phyloP scores from a whole-genome alignment of 163 green algal genomes.

The Volvox carteri region DNA sequence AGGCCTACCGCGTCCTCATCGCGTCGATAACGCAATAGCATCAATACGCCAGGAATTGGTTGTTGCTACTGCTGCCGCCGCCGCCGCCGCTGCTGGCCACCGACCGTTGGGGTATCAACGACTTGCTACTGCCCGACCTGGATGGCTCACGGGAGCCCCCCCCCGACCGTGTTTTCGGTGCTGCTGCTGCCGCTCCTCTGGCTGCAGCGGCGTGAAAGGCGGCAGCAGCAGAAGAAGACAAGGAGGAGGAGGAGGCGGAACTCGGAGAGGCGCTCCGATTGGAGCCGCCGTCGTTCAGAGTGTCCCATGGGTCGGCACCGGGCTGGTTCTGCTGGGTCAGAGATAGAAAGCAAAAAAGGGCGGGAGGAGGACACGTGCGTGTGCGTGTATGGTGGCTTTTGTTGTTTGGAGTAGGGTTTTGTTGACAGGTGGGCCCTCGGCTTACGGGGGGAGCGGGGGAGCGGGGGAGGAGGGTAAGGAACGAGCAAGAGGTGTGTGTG shows the following conservation, averaged over 20 bases:
- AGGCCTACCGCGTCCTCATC: not conserved
- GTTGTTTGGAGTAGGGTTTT: too few relatives aligned
- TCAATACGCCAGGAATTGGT: not conserved
- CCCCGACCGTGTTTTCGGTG: too few relatives aligned
- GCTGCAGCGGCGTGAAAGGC: too few relatives aligned
- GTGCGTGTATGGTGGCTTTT: too few relatives aligned
- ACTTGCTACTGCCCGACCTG: too few relatives aligned
- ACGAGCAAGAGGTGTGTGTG: not conserved
- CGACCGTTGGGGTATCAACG: not conserved
- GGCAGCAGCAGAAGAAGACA: too few relatives aligned
- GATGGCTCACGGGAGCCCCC: too few relatives aligned
- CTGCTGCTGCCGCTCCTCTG: too few relatives aligned
- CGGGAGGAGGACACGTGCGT: not conserved
- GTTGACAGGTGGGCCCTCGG: too few relatives aligned
- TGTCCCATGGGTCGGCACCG: not conserved
- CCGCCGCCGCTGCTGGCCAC: not conserved
- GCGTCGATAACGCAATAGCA: not conserved
- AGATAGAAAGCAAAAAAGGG: not conserved
- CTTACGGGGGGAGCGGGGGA: not conserved
- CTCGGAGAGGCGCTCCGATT: not conserved
- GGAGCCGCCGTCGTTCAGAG: not conserved
- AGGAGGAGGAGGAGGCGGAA: not conserved
- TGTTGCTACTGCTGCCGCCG: not conserved
- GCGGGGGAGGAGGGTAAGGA: not conserved
- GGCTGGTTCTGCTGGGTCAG: not conserved